Percentiles rank a stretch among this genome's conserved stretches.
These are phyloP conservation scores for Pleurotus tuber-regium DNA, from an alignment of 768 basidiomycete genomes.

Conservation along the genomic window DNA sequence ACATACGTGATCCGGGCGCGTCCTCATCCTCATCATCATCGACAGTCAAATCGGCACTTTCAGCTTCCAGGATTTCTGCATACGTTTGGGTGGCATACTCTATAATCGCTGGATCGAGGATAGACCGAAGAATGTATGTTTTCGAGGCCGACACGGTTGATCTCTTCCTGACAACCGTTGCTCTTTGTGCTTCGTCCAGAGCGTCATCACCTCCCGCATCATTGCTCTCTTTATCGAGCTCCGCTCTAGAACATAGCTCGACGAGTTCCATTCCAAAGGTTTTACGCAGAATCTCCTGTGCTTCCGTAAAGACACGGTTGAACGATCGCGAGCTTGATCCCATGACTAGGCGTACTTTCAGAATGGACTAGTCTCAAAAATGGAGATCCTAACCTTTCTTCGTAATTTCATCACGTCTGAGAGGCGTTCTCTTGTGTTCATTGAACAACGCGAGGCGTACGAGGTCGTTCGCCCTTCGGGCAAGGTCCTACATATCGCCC, in stretches of 20 bases:
- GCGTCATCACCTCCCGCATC: constrained; percentile 40
- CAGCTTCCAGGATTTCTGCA: constrained; percentile 49
- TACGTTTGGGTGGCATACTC: constrained; percentile 56
- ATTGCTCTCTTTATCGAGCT: constrained; percentile 42
- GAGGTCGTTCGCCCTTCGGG: constrained; percentile 66
- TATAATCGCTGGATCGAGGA: constrained; percentile 60
- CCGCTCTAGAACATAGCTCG: constrained; percentile 66
- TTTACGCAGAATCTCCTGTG: constrained; percentile 60
- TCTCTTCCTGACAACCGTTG: constrained; percentile 66
- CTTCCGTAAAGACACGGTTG: constrained; percentile 56
- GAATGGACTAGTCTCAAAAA: not conserved
- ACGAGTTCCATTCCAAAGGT: constrained; percentile 86
- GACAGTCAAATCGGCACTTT: constrained; percentile 45
- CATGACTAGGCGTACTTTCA: constrained; percentile 24
- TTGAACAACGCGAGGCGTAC: constrained; percentile 80
- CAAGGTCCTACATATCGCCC: constrained; percentile 45
- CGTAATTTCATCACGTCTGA: constrained; percentile 81
- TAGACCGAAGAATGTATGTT: constrained; percentile 81
- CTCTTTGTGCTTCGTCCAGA: constrained; percentile 42
- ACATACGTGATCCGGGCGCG: constrained; percentile 36
- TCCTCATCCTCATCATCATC: constrained; percentile 47
- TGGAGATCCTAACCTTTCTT: constrained; percentile 61
- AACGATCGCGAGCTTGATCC: constrained; percentile 52
- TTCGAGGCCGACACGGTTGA: constrained; percentile 62
- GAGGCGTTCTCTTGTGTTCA: constrained; percentile 63